Percentiles rank a stretch among this genome's conserved stretches.
These are phyloP conservation scores for Suillus spraguei DNA, from an alignment of 768 basidiomycete genomes.

Conservation along the genomic window DNA sequence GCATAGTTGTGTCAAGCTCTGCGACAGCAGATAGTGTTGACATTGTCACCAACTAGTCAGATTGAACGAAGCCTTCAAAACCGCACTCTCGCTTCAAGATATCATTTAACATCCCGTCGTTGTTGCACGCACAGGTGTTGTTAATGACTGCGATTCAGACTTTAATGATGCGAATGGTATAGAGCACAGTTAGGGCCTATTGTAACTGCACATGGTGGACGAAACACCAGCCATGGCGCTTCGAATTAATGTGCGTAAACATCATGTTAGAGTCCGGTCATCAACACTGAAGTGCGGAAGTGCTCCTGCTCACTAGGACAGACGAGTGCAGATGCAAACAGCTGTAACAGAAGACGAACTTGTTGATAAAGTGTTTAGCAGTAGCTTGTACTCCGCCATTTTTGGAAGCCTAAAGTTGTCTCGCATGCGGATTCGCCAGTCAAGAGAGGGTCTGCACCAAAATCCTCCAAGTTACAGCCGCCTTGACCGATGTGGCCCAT, in stretches of 20 bases:
- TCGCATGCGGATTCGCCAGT: constrained; percentile 73
- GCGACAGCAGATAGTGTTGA: constrained; percentile 62
- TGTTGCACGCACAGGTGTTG: constrained; percentile 75
- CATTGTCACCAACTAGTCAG: constrained; percentile 70
- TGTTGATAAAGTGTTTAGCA: constrained; percentile 76
- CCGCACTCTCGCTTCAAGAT: constrained; percentile 77
- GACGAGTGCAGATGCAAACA: constrained; percentile 22
- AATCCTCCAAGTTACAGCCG: constrained; percentile 89
- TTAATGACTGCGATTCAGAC: constrained; percentile 52
- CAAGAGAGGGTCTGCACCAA: constrained; percentile 83
- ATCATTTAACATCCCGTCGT: constrained; percentile 68
- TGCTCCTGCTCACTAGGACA: constrained; percentile 62
- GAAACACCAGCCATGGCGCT: constrained; percentile 76
- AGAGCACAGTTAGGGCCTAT: constrained; percentile 35
- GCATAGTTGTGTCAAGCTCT: constrained; percentile 79
- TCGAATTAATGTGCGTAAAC: constrained; percentile 71
- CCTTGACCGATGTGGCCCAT: constrained; percentile 70
- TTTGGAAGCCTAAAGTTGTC: constrained; percentile 78
- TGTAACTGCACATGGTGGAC: constrained; percentile 79
- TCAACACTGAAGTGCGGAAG: constrained; percentile 60
- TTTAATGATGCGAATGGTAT: constrained; percentile 10
- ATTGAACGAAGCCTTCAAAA: constrained; percentile 80
- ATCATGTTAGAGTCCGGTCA: constrained; percentile 79
- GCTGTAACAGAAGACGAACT: constrained; percentile 37
- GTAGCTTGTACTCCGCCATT: constrained; percentile 75